Conservation (phyloP, 805 yeast species). For the Starmerella riodocensis region DNA sequence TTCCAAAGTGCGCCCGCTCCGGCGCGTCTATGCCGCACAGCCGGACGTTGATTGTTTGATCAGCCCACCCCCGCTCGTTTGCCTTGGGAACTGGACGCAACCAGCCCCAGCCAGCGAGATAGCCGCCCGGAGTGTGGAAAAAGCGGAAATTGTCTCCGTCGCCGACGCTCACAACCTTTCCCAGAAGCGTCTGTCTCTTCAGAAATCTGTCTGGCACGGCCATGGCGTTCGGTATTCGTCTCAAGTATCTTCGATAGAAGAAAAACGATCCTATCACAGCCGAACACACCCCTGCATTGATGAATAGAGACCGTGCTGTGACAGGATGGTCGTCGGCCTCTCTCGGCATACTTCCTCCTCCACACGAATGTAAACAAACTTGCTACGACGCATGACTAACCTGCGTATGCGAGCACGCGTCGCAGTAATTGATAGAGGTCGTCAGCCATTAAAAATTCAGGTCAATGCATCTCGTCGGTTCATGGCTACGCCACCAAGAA, state of each 20-base stretch:
- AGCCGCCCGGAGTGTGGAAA: slow-evolving; percentile 89
- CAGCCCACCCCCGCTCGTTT: slow-evolving; percentile 35
- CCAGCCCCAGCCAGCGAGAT: slow-evolving; percentile 88
- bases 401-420: no score
- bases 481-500: no score
- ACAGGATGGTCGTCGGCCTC: slow-evolving; percentile 16
- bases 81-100: slow-evolving; percentile 50
- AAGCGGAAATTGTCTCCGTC: slow-evolving; percentile 93
- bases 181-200: slow-evolving; percentile 38
- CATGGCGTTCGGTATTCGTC: slow-evolving; percentile 37
- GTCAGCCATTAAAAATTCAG: no score
- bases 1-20: slow-evolving; percentile 87
- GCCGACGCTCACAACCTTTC: slow-evolving; percentile 79
- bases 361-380: no score
- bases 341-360: slow-evolving; percentile 11
- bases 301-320: slow-evolving; percentile 7
- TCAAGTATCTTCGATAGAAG: slow-evolving; percentile 36
- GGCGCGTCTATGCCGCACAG: slow-evolving; percentile 96
- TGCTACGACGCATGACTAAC: no score
- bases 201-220: slow-evolving; percentile 40
- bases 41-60: slow-evolving; percentile 65
- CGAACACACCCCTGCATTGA: slow-evolving; percentile 20
- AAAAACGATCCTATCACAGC: slow-evolving; percentile 33
- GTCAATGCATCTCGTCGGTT: no score
- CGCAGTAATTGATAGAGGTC: no score